A percentile compares a stretch with the other conserved stretches of the same genome.
phyloP scores from a whole-genome alignment of 495 filamentous ascomycete species.

The Neurospora discreta region DNA sequence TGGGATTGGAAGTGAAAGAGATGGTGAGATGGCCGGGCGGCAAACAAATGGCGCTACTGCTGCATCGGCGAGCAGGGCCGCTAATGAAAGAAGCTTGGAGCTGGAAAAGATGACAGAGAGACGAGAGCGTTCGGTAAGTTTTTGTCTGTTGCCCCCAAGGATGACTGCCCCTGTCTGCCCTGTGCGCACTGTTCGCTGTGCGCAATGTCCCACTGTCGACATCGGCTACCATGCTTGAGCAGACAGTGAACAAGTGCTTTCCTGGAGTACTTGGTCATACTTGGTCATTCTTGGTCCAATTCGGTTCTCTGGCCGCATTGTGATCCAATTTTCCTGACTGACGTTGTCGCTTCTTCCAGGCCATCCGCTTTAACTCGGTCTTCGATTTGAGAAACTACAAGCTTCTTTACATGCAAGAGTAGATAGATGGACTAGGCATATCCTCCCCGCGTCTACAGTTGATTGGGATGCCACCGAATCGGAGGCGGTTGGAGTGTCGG shows the following conservation, averaged over 20 bases:
- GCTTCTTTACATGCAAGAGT: neutral
- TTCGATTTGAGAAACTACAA: neutral
- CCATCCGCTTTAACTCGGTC: neutral
- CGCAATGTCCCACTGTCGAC: neutral
- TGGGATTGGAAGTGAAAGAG: neutral
- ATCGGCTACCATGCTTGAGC: neutral
- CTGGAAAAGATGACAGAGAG: neutral
- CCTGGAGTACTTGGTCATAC: neutral
- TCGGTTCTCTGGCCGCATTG: neutral
- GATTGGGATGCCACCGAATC: neutral
- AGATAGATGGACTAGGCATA: neutral
- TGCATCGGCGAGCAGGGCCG: neutral
- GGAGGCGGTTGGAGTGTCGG: neutral
- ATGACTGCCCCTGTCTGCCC: neutral
- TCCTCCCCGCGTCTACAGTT: neutral
- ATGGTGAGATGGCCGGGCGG: too few relatives aligned
- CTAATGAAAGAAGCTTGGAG: conserved; percentile 1
- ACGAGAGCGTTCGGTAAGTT: neutral
- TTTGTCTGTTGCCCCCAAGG: neutral
- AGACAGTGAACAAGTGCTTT: neutral
- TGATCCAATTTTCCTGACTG: neutral
- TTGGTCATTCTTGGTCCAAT: neutral
- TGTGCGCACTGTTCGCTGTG: neutral
- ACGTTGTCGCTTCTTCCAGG: neutral
- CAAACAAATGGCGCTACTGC: neutral